These are phyloP conservation scores for Themeda triandra DNA, from an alignment of 176 grass and related monocot species.

Conservation along the genomic window DNA sequence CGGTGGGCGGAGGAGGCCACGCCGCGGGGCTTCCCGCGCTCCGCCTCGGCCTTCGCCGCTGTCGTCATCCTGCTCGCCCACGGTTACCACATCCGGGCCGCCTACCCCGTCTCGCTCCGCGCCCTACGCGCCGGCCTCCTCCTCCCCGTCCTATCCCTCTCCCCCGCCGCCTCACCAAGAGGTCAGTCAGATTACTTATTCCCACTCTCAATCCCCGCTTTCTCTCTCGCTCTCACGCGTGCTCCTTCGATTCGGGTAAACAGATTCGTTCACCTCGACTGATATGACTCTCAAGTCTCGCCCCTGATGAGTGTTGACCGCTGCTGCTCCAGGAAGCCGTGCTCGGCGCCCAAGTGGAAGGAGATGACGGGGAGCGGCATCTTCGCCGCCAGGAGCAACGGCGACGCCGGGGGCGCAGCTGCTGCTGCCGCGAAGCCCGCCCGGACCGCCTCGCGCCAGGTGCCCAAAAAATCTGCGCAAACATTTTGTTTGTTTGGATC, in stretches of 20 bases:
- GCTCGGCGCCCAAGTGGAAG: slow-evolving; percentile 86
- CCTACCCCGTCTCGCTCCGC: slow-evolving; percentile 50
- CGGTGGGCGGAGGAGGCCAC: slow-evolving; percentile 70
- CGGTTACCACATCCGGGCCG: slow-evolving; percentile 27
- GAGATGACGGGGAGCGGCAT: slow-evolving; percentile 94
- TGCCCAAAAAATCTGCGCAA: not conserved
- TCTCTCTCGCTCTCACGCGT: no score
- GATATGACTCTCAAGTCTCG: not conserved
- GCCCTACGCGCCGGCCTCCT: slow-evolving; percentile 56
- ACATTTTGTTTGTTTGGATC: not conserved
- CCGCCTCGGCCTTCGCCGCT: slow-evolving; percentile 52
- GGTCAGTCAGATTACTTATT: slow-evolving; percentile 59
- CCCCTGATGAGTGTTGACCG: no score
- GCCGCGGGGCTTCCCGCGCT: slow-evolving; percentile 51
- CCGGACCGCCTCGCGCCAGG: slow-evolving; percentile 54
- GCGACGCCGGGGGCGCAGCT: slow-evolving; percentile 24
- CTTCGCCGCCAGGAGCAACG: slow-evolving; percentile 46
- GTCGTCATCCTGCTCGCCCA: slow-evolving; percentile 56
- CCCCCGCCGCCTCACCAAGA: slow-evolving; percentile 47
- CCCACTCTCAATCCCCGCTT: not conserved
- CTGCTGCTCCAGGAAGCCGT: slow-evolving; percentile 63
- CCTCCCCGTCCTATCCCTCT: slow-evolving; percentile 40
- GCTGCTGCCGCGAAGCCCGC: slow-evolving; percentile 31
- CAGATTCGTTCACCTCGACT: not conserved
- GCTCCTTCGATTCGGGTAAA: not conserved